Base-by-base conservation (phyloP, 2,329 filamentous ascomycete species). In the Colletotrichum liriopes region DNA sequence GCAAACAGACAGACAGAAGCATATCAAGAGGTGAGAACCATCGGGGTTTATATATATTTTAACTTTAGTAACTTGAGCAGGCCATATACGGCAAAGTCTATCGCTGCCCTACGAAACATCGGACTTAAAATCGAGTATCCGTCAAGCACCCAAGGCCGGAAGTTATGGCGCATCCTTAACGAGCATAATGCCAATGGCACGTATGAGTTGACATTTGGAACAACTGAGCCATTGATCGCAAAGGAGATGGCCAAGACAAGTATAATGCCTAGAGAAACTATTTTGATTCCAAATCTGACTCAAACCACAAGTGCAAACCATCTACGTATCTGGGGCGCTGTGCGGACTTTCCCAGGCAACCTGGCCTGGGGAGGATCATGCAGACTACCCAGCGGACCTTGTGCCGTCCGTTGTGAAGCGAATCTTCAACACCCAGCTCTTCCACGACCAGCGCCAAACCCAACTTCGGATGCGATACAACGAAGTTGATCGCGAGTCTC, bases 321-420 rank as follows among this genome's bases (percentile, higher is more conserved):
- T 37, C 7, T 37, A 37, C 35, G 35, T 37, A 37, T 37, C 35
- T 37, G 35, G 35, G 35, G 35, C 35, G 35, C 8, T 37, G 35
- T 37, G 35, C 35, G 35, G 35, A 37, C 35, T 37, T 37, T 37
- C 23, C 2, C 79, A 83, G 70, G 81, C 81, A 9, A 75, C 77
- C 2, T 74, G 80, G 32, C 81, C 82, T 0, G 83, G 83, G 23
- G 81, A 81, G 77, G 82, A 84, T 65, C 80, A 82, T 64, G 81
- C 81, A n/a, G 83, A 84, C 67, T 84, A 84, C 64, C 82, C 82
- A 0, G 82, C 81, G 76, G 82, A 84, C 66, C 82, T 82, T 0
- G 82, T 84, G 0, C 83, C 82, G 12, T 82, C 81, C 65, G 81
- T 83, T 3, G 83, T 84, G 0, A 75, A 78, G 67, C 82, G 82